phyloP scores from a whole-genome alignment of 129 eudicot genomes.

The sunflower (Helianthus annuus) region DNA sequence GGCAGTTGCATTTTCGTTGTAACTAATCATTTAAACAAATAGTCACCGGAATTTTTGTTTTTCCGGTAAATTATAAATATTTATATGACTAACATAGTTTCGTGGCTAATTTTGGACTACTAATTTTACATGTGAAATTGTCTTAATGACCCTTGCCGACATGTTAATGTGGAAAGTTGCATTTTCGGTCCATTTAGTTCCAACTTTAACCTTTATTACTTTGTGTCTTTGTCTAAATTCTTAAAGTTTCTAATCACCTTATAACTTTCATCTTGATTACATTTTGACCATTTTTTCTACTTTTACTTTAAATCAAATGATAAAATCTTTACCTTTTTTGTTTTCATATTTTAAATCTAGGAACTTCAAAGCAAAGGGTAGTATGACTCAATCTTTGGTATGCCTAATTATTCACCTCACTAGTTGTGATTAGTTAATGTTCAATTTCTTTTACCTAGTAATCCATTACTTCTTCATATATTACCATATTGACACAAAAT shows the following conservation, averaged over 20 bases:
- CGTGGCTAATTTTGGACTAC: conserved; percentile 4
- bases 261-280: neutral
- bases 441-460: too few species aligned
- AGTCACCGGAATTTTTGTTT: too few species aligned
- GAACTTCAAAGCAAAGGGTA: neutral
- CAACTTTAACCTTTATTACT: neutral
- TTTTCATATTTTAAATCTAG: neutral
- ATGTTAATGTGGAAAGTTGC: neutral
- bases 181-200: conserved; percentile 5
- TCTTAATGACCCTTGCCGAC: conserved; percentile 29
- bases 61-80: too few species aligned
- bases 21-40: too few species aligned
- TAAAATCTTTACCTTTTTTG: neutral
- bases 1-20: too few species aligned
- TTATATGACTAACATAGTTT: neutral
- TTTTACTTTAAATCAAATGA: conserved; percentile 6
- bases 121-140: neutral
- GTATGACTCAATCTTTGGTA: neutral
- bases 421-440: too few species aligned
- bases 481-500: too few species aligned
- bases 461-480: too few species aligned
- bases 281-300: neutral
- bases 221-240: neutral
- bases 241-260: neutral
- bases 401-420: too few species aligned